These are phyloP conservation scores for Willaertia magna DNA, from an alignment of 208 protist genomes.

Conservation along the genomic window DNA sequence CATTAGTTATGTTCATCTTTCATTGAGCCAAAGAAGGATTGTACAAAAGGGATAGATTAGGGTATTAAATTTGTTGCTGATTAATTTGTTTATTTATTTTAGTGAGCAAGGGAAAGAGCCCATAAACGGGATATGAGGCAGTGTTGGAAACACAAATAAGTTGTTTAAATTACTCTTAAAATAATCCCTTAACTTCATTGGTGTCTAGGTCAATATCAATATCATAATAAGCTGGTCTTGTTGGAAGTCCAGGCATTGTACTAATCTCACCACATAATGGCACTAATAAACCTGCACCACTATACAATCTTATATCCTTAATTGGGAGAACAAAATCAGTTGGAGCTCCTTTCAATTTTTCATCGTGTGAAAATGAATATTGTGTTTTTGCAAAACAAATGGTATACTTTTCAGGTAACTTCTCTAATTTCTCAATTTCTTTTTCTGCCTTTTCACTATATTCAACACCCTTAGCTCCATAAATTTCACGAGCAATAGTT, in stretches of 20 bases:
- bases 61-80: too few relatives aligned
- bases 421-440: slow-evolving; percentile 65
- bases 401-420: slow-evolving; percentile 48
- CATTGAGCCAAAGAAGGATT: too few relatives aligned
- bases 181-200: slow-evolving; percentile 72
- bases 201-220: slow-evolving; percentile 86
- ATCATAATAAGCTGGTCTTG: slow-evolving; percentile 81
- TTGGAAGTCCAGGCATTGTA: slow-evolving; percentile 84
- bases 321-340: slow-evolving; percentile 64
- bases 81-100: too few relatives aligned
- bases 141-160: too few relatives aligned
- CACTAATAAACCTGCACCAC: slow-evolving; percentile 86
- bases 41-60: too few relatives aligned
- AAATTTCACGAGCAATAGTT: slow-evolving; percentile 84
- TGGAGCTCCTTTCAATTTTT: slow-evolving; percentile 49
- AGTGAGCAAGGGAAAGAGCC: too few relatives aligned
- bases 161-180: too few relatives aligned
- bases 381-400: slow-evolving; percentile 97
- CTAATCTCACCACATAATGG: slow-evolving; percentile 78
- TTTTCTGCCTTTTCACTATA: slow-evolving; percentile 65
- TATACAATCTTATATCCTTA: slow-evolving; percentile 72
- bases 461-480: slow-evolving; percentile 71
- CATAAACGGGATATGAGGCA: too few relatives aligned
- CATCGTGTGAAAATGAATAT: slow-evolving; percentile 80
- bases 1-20: too few relatives aligned